These are phyloP conservation scores for Earliella scabrosa DNA, from an alignment of 1,284 basidiomycete genomes.

Conservation along the genomic window DNA sequence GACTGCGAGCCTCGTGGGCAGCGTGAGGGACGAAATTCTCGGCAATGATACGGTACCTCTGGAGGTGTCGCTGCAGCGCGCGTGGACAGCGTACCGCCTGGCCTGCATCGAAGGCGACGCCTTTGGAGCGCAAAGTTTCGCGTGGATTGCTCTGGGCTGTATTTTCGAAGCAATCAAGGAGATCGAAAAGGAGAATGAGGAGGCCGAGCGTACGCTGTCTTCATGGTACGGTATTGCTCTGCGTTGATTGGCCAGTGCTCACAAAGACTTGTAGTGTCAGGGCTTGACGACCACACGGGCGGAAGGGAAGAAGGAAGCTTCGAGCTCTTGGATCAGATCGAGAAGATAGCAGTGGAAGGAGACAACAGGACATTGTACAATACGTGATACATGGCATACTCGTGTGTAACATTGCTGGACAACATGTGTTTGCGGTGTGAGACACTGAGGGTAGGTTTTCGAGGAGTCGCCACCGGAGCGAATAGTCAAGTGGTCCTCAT, in stretches of 20 bases:
- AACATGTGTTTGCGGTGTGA: conserved; percentile 2
- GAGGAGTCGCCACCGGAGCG: background rate
- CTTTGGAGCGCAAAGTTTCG: conserved; percentile 65
- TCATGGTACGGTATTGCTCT: background rate
- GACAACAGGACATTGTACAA: conserved; percentile 15
- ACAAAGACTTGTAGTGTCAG: background rate
- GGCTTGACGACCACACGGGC: background rate
- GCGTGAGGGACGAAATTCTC: conserved; percentile 48
- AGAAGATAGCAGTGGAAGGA: background rate
- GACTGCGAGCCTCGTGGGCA: conserved; percentile 53
- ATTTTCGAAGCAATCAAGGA: conserved; percentile 49
- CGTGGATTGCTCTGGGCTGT: conserved; percentile 59
- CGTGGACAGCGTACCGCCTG: conserved; percentile 58
- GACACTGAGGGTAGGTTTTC: conserved; percentile 2
- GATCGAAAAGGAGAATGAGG: conserved; percentile 42
- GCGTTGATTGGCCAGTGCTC: background rate
- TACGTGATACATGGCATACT: conserved; percentile 21
- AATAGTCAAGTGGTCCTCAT: conserved; percentile 41
- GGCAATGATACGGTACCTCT: conserved; percentile 47
- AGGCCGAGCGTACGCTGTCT: conserved; percentile 24
- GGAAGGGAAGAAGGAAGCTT: background rate
- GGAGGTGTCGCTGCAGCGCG: conserved; percentile 45
- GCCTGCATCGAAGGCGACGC: conserved; percentile 39
- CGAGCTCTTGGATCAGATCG: no score
- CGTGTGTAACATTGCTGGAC: conserved; percentile 11